A percentile compares a stretch with the other conserved stretches of the same genome.
Evolutionary conservation across 2,329 filamentous ascomycete genomes (phyloP).

Genomic region (Botryotinia calthae): DNA sequence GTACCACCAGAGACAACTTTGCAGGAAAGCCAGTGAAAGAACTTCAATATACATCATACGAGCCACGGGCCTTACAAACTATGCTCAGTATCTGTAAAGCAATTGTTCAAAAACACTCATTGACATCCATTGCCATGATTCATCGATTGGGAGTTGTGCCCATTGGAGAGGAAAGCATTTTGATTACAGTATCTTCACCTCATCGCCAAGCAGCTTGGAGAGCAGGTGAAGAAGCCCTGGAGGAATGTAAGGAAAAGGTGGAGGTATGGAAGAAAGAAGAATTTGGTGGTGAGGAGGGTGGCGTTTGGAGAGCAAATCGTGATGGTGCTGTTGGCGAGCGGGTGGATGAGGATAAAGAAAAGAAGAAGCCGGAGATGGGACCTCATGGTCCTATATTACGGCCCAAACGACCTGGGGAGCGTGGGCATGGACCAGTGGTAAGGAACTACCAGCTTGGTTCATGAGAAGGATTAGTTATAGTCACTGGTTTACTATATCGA

Average conservation of each 20-base stretch:
- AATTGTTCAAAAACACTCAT: conserved; percentile 57
- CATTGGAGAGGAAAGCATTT: conserved; percentile 88
- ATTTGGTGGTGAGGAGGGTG: conserved; percentile 72
- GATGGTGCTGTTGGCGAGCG: conserved; percentile 55
- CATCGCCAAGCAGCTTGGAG: conserved; percentile 84
- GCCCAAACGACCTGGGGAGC: conserved; percentile 28
- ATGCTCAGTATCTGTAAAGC: conserved; percentile 62
- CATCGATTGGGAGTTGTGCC: conserved; percentile 85
- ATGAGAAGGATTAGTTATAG: not conserved
- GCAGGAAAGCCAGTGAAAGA: conserved; percentile 67
- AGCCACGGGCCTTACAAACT: conserved; percentile 64
- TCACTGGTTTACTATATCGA: not conserved
- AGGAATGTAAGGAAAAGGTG: conserved; percentile 79
- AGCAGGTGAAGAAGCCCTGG: conserved; percentile 84
- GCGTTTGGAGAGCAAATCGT: conserved; percentile 82
- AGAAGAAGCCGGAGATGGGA: conserved; percentile 20
- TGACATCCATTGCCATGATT: conserved; percentile 73
- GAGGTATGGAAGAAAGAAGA: conserved; percentile 96
- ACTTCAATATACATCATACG: conserved; percentile 74
- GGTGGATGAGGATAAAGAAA: conserved; percentile 23
- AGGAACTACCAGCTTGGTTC: conserved; percentile 7
- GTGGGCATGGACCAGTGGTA: conserved; percentile 36
- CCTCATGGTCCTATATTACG: conserved; percentile 32
- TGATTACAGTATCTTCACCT: conserved; percentile 80
- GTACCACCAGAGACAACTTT: conserved; percentile 77